Evolutionary conservation across 2,329 filamentous ascomycete species (phyloP).

Genomic region (Pseudocercospora eumusae): DNA sequence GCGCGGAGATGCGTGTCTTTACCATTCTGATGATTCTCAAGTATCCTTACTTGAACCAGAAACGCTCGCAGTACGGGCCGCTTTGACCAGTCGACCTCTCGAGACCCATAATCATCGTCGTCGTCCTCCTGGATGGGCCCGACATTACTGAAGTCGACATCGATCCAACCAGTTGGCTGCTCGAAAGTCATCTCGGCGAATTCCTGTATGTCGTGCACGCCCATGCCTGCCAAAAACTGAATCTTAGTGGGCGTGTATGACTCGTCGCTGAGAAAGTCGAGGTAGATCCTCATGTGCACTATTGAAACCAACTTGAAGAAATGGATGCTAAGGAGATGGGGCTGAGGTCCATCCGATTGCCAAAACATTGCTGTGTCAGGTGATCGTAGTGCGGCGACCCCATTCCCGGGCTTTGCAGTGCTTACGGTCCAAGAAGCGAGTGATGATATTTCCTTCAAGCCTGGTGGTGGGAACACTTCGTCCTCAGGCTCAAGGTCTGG

Average conservation of each 20-base stretch:
- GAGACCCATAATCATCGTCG: constrained; percentile 37
- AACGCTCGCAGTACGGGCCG: constrained; percentile 78
- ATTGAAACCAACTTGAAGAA: constrained; percentile 82
- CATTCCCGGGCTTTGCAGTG: constrained; percentile 77
- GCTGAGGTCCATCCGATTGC: constrained; percentile 85
- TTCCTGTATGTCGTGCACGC: constrained; percentile 85
- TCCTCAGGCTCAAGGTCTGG: constrained; percentile 45
- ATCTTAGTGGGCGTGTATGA: constrained; percentile 96
- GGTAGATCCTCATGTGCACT: constrained; percentile 74
- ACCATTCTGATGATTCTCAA: constrained; percentile 98
- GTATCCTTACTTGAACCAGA: constrained; percentile 83
- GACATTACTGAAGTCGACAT: constrained; percentile 70
- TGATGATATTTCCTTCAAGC: constrained; percentile 80
- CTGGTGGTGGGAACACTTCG: constrained; percentile 43
- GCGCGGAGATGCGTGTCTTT: constrained; percentile 98
- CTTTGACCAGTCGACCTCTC: constrained; percentile 54
- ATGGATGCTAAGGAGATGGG: constrained; percentile 79
- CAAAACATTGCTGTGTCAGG: constrained; percentile 74
- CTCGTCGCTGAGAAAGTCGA: constrained; percentile 92
- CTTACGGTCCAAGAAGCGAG: constrained; percentile 81
- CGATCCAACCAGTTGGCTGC: constrained; percentile 84
- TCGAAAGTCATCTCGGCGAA: constrained; percentile 79
- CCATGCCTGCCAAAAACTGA: constrained; percentile 82
- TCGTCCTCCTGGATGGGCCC: constrained; percentile 47
- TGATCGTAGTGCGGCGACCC: constrained; percentile 72